Conservation (phyloP, 495 filamentous ascomycete species). For the Thozetella sp. region DNA sequence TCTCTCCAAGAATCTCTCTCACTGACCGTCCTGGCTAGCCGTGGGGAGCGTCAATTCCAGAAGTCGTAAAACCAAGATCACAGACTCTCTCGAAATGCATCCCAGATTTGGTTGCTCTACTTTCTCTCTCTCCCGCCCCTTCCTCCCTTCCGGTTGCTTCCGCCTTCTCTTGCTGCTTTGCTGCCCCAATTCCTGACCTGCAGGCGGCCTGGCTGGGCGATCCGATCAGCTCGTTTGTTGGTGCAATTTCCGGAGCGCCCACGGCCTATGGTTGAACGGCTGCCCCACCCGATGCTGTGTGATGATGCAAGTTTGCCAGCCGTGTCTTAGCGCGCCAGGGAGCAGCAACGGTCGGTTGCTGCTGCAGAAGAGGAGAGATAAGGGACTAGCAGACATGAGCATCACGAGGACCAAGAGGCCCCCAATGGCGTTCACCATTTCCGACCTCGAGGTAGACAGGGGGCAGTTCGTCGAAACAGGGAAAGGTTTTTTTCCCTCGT, state of each 20-base stretch:
- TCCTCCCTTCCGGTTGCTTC: too few relatives aligned
- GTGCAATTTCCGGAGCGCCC: neutral
- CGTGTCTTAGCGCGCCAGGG: neutral
- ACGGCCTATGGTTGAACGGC: neutral
- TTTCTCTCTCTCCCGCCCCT: too few relatives aligned
- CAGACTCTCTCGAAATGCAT: neutral
- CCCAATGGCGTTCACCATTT: too few relatives aligned
- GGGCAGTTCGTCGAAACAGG: too few relatives aligned
- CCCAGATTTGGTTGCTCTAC: neutral
- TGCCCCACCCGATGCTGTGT: constrained; percentile 1
- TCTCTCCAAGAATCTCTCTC: too few relatives aligned
- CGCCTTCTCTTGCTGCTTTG: too few relatives aligned
- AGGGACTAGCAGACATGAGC: neutral
- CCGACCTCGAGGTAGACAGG: too few relatives aligned
- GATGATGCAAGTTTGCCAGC: neutral
- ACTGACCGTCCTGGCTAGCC: neutral
- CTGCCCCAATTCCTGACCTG: too few relatives aligned
- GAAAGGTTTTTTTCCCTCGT: too few relatives aligned
- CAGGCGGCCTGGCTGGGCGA: too few relatives aligned
- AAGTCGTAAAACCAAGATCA: neutral
- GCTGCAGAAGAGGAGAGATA: too few relatives aligned
- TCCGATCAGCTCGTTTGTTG: neutral
- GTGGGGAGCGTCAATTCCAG: neutral
- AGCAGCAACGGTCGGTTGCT: neutral
- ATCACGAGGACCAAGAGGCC: too few relatives aligned